Conservation (phyloP, 139 green algal species). For the Chlorella sp. region DNA sequence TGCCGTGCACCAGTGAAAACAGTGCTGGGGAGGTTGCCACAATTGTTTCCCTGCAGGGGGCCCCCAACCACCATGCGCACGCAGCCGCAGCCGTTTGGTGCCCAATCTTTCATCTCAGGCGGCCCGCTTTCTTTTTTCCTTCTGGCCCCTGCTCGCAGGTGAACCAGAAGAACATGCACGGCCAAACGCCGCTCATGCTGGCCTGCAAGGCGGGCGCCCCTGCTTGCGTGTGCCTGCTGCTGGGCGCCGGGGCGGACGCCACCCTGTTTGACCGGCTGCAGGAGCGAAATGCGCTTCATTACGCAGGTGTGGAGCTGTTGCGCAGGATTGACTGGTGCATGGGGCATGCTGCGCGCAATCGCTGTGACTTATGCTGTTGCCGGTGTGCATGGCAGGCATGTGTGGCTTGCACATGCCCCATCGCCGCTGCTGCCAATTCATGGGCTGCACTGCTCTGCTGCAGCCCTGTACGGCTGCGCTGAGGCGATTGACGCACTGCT, state of each 20-base stretch:
- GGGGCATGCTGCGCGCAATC: too few relatives aligned
- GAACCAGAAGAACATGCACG: slow-evolving; percentile 41
- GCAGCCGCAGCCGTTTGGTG: too few relatives aligned
- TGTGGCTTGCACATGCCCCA: too few relatives aligned
- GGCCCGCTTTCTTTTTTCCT: background rate
- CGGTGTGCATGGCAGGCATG: background rate
- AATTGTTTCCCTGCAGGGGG: too few relatives aligned
- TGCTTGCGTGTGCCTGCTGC: slow-evolving; percentile 20
- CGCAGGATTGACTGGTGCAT: too few relatives aligned
- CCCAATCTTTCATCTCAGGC: too few relatives aligned
- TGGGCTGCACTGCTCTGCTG: background rate
- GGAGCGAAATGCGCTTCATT: slow-evolving; percentile 34
- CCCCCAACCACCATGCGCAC: too few relatives aligned
- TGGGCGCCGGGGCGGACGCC: slow-evolving; percentile 22
- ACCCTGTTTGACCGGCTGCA: slow-evolving; percentile 36
- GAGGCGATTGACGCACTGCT: slow-evolving; percentile 22
- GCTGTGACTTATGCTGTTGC: background rate
- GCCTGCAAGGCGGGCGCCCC: slow-evolving; percentile 32
- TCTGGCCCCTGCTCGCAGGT: background rate
- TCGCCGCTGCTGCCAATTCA: background rate
- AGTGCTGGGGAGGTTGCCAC: too few relatives aligned
- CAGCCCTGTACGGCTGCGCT: slow-evolving; percentile 26
- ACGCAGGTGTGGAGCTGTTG: slow-evolving; percentile 4
- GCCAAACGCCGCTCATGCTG: slow-evolving; percentile 51
- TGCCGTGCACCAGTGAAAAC: too few relatives aligned